A percentile compares a stretch with the other conserved stretches of the same genome.
phyloP scores from a whole-genome alignment of 352 stramenopile genomes.

The Globisporangium irregulare region DNA sequence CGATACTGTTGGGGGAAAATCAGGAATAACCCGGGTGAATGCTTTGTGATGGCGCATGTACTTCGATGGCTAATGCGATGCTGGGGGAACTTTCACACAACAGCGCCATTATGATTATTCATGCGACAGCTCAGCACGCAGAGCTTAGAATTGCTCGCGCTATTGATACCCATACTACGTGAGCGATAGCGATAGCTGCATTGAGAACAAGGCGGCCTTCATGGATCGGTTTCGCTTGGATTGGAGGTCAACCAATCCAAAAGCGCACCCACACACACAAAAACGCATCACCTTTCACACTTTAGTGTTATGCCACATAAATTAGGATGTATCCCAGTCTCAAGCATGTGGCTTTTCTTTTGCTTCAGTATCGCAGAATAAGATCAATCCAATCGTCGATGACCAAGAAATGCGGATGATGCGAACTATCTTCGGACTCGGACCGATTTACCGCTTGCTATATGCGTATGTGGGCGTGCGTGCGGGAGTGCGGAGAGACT shows the following conservation, averaged over 20 bases:
- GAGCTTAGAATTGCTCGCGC: not conserved
- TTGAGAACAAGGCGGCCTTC: too few relatives aligned
- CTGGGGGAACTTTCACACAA: not conserved
- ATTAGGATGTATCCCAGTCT: not conserved
- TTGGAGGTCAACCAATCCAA: not conserved
- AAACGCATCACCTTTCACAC: not conserved
- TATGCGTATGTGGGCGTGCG: not conserved
- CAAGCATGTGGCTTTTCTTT: not conserved
- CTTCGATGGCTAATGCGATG: not conserved
- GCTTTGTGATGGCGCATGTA: not conserved
- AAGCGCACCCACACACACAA: not conserved
- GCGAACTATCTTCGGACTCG: not conserved
- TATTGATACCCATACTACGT: too few relatives aligned
- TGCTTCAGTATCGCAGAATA: not conserved
- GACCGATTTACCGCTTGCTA: not conserved
- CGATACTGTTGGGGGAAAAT: constrained; percentile 10
- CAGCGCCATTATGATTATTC: not conserved
- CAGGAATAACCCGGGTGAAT: not conserved
- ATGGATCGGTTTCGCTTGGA: not conserved
- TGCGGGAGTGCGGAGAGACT: not conserved
- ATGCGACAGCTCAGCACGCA: not conserved
- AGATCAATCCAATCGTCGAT: not conserved
- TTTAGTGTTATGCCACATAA: not conserved
- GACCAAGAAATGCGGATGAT: not conserved
- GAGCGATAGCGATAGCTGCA: too few relatives aligned